phyloP scores from a whole-genome alignment of 2,329 filamentous ascomycete genomes.

The Sporothrix phasma region DNA sequence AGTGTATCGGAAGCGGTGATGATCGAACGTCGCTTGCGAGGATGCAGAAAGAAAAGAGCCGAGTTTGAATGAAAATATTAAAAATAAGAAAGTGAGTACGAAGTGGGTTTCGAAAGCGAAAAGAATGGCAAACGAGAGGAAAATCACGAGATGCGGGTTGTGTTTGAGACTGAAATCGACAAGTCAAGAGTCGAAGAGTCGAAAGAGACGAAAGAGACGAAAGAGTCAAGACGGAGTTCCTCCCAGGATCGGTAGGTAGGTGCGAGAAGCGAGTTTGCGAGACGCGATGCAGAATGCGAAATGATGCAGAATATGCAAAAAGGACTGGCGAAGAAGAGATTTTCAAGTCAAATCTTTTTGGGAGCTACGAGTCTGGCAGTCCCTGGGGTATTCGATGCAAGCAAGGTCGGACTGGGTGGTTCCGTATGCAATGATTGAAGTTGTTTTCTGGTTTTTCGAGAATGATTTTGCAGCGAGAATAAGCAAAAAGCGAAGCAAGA shows the following conservation, averaged over 20 bases:
- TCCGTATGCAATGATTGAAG: neutral
- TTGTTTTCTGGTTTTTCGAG: neutral
- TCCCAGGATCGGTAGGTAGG: constrained; percentile 2
- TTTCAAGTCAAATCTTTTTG: neutral
- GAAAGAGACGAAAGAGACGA: no score
- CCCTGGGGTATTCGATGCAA: neutral
- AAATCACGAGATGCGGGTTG: neutral
- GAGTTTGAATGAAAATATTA: neutral
- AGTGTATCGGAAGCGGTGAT: neutral
- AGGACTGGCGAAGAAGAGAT: neutral
- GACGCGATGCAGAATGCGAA: neutral
- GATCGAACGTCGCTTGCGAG: neutral
- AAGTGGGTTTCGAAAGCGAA: neutral
- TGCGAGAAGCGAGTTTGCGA: neutral
- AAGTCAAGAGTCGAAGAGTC: neutral
- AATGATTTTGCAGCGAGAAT: neutral
- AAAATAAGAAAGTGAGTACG: constrained; percentile 3
- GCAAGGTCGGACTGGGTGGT: neutral
- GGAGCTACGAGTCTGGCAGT: neutral
- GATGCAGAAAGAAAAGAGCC: neutral
- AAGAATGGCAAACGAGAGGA: neutral
- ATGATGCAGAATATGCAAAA: neutral
- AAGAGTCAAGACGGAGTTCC: neutral
- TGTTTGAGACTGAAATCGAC: neutral
- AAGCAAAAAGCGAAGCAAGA: constrained; percentile 1